Evolutionary conservation across 2,329 filamentous ascomycete genomes (phyloP).

Genomic region (Gnomoniopsis smithogilvyi): DNA sequence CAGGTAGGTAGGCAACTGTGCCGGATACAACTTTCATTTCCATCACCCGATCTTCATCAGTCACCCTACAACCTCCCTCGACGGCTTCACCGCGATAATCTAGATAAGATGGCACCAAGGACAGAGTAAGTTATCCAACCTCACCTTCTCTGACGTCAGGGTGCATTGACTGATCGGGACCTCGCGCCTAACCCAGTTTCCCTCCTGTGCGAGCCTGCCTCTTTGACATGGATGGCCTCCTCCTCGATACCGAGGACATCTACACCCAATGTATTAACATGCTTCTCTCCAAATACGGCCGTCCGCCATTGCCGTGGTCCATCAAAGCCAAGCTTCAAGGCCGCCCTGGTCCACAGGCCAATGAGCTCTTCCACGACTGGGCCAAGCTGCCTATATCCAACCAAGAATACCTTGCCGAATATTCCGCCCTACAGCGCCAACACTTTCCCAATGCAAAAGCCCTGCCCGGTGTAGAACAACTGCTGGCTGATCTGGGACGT

Average conservation of each 20-base stretch:
- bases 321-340: constrained; percentile 84
- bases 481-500: constrained; percentile 60
- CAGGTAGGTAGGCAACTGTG: no score
- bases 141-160: not conserved
- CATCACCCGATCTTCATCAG: not conserved
- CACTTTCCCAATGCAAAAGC: constrained; percentile 74
- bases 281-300: constrained; percentile 72
- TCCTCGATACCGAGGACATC: constrained; percentile 88
- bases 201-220: constrained; percentile 84
- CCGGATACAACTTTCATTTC: no score
- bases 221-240: constrained; percentile 97
- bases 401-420: constrained; percentile 62
- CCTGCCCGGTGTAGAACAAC: constrained; percentile 70
- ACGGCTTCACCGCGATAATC: not conserved
- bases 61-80: not conserved
- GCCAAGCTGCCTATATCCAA: constrained; percentile 75
- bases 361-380: constrained; percentile 67
- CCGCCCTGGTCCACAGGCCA: constrained; percentile 51
- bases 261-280: constrained; percentile 84
- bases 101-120: constrained; percentile 36
- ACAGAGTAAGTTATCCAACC: constrained; percentile 39
- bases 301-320: constrained; percentile 79
- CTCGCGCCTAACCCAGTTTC: constrained; percentile 48
- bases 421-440: constrained; percentile 61
- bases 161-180: not conserved